phyloP scores from a whole-genome alignment of 148 eudicot genomes.

The Silene latifolia region DNA sequence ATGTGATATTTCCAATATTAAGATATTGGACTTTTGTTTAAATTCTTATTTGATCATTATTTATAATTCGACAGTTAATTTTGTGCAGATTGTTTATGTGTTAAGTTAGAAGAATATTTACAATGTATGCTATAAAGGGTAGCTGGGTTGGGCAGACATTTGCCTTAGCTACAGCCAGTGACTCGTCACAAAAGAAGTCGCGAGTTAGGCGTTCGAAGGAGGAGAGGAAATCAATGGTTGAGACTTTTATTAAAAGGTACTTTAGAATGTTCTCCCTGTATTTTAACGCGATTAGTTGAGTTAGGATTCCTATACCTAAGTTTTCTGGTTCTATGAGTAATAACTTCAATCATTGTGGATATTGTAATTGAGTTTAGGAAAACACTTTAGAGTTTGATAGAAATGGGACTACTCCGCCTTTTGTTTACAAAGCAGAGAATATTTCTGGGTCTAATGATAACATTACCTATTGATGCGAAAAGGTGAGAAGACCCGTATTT shows the following conservation, averaged over 20 bases:
- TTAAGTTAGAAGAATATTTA: constrained; percentile 9
- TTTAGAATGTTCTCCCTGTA: neutral
- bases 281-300: neutral
- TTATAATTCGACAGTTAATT: neutral
- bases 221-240: constrained; percentile 80
- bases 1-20: too few species aligned
- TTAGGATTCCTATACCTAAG: neutral
- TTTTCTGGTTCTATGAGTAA: neutral
- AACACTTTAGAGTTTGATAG: neutral
- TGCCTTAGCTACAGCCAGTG: constrained; percentile 59
- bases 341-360: neutral
- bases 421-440: neutral
- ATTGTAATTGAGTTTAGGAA: neutral
- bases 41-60: neutral
- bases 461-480: neutral
- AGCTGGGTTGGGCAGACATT: constrained; percentile 75
- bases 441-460: neutral
- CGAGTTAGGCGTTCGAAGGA: constrained; percentile 83
- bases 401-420: neutral
- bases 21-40: neutral
- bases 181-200: constrained; percentile 57
- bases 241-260: constrained; percentile 79
- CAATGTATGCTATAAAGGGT: constrained; percentile 66
- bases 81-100: constrained; percentile 21
- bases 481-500: neutral